Percentiles rank a stretch among this genome's conserved stretches.
Evolutionary conservation across 2,329 filamentous ascomycete genomes (phyloP).

Genomic region (Paecilomyces formosus): DNA sequence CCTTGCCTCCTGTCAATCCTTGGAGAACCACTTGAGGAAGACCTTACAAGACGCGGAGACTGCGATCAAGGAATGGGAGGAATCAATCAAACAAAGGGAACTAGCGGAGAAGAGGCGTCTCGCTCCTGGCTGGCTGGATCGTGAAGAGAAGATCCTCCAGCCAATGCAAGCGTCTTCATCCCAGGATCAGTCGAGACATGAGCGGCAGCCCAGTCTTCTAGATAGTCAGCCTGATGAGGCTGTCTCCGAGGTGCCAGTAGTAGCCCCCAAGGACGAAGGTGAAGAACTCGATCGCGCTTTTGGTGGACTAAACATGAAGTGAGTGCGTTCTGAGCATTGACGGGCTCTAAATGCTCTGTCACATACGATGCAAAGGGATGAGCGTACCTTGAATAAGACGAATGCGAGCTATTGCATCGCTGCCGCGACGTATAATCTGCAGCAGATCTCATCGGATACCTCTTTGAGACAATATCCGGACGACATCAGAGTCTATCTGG

Average conservation of each 20-base stretch:
- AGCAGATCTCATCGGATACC: neutral
- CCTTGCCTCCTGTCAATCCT: constrained; percentile 67
- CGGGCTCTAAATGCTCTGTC: neutral
- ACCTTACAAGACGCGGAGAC: constrained; percentile 59
- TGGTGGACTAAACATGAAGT: constrained; percentile 41
- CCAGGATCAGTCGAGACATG: neutral
- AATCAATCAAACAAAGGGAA: constrained; percentile 51
- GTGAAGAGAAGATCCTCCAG: constrained; percentile 53
- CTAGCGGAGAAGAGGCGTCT: constrained; percentile 56
- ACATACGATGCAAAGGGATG: neutral
- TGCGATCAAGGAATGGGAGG: constrained; percentile 63
- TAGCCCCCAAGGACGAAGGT: constrained; percentile 39
- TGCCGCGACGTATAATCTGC: neutral
- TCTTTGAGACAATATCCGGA: neutral
- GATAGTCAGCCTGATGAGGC: constrained; percentile 31
- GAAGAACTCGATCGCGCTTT: constrained; percentile 49
- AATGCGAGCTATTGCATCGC: neutral
- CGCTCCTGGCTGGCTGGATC: constrained; percentile 59
- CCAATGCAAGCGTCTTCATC: constrained; percentile 29
- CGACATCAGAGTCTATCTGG: neutral
- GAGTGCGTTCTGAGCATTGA: constrained; percentile 7
- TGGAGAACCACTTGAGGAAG: constrained; percentile 67
- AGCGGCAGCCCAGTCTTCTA: constrained; percentile 22
- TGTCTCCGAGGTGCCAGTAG: constrained; percentile 27
- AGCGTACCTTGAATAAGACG: neutral